These are phyloP conservation scores for Stemphylium lycopersici DNA, from an alignment of 2,329 filamentous ascomycete species.

Conservation along the genomic window DNA sequence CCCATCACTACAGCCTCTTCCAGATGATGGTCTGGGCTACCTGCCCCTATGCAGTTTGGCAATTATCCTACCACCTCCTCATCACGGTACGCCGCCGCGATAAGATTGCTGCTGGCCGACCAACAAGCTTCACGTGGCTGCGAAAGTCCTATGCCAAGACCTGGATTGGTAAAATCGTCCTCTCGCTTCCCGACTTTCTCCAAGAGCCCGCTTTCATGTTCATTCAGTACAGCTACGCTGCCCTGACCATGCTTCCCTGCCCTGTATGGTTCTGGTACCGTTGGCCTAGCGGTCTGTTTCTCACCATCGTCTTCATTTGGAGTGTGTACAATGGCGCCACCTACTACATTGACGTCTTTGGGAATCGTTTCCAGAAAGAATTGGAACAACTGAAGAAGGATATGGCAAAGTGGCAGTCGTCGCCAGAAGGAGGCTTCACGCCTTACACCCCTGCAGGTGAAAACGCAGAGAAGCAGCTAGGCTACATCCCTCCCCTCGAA, in stretches of 20 bases:
- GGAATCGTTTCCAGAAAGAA: slow-evolving; percentile 95
- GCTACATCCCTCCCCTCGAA: slow-evolving; percentile 39
- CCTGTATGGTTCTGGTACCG: slow-evolving; percentile 93
- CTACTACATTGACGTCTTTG: slow-evolving; percentile 98
- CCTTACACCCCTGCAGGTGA: slow-evolving; percentile 32
- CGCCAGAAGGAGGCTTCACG: slow-evolving; percentile 33
- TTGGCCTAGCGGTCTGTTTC: slow-evolving; percentile 77
- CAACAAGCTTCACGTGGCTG: slow-evolving; percentile 97
- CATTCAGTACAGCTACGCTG: slow-evolving; percentile 90
- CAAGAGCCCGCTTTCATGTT: slow-evolving; percentile 95
- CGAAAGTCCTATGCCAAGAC: slow-evolving; percentile 87
- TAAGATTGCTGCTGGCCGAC: slow-evolving; percentile 93
- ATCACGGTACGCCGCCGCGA: slow-evolving; percentile 95
- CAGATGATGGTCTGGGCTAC: slow-evolving; percentile 96
- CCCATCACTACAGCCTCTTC: slow-evolving; percentile 76
- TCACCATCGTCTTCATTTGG: slow-evolving; percentile 86
- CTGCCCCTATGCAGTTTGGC: slow-evolving; percentile 91
- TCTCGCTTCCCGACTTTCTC: slow-evolving; percentile 73
- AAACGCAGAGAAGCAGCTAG: slow-evolving; percentile 31
- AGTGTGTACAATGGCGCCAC: slow-evolving; percentile 97
- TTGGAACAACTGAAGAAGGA: slow-evolving; percentile 87
- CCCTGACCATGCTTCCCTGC: slow-evolving; percentile 92
- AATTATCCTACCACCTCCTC: slow-evolving; percentile 88
- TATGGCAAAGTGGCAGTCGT: slow-evolving; percentile 81
- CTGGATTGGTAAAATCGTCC: slow-evolving; percentile 85